Evolutionary conservation across 352 stramenopile species (phyloP).

Genomic region (Phytophthora hibernalis): DNA sequence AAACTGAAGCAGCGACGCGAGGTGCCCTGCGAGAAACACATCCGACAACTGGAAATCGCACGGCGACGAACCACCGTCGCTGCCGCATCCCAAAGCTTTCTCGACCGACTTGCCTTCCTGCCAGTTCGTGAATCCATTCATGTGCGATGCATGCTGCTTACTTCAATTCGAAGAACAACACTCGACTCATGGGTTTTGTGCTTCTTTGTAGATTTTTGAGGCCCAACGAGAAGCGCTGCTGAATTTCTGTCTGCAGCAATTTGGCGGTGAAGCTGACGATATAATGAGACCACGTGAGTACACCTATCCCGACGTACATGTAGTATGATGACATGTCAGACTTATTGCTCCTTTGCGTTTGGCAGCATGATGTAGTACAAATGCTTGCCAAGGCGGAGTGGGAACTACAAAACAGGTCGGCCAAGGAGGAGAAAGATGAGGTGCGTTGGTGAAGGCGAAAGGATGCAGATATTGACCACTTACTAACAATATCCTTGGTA

Average conservation of each 20-base stretch:
- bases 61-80: conserved; percentile 35
- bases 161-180: not conserved
- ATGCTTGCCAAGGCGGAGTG: conserved; percentile 29
- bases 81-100: conserved; percentile 48
- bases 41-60: conserved; percentile 37
- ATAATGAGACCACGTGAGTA: conserved; percentile 33
- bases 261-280: conserved; percentile 29
- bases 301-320: not conserved
- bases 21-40: conserved; percentile 27
- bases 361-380: conserved; percentile 31
- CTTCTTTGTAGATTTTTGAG: conserved; percentile 31
- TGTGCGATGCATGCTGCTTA: conserved; percentile 10
- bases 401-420: conserved; percentile 30
- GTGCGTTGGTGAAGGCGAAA: conserved; percentile 9
- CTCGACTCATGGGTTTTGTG: not conserved
- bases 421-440: conserved; percentile 31
- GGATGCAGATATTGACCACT: not conserved
- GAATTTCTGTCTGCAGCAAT: conserved; percentile 39
- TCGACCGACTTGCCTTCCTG: conserved; percentile 50
- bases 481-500: not conserved
- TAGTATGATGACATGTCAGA: not conserved
- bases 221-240: conserved; percentile 38
- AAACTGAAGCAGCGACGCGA: conserved; percentile 7
- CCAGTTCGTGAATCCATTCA: conserved; percentile 42
- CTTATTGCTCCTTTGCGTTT: not conserved